Base-by-base conservation (phyloP, 768 basidiomycete genomes). In the Agaricus blazei region DNA sequence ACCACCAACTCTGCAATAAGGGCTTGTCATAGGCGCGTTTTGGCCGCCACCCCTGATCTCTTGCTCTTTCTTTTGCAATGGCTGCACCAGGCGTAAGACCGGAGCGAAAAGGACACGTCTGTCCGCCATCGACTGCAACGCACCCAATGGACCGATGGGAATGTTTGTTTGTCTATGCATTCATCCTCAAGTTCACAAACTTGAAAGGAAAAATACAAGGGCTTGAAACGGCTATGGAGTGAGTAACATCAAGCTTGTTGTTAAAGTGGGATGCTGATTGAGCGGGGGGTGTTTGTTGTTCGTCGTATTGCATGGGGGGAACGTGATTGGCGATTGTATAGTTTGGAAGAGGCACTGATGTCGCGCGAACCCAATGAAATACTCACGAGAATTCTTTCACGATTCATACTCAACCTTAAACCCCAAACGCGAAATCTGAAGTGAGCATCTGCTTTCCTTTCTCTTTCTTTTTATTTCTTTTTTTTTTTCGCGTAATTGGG, bases 371-470 rank as follows among this genome's bases (percentile, higher is more conserved):
- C 85, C 54, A 84, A 90, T 68, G 76, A 81, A 57, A 78, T 92
- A 63, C 75, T 93, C 60, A 85, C 83, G 43, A 79, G 82, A 65
- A 75, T 93, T 62, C 82, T 93, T 23, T 76, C 77, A 56, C 81
- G 84, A 57, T 93, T 93, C 68, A 79, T 93, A 62, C 75, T 85
- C 63, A 92, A 90, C 70, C 81, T 93, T 62, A 83, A 84, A 65
- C 90, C 91, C 19, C 87, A 87, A 70, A 87, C 90, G 84, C 88
- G 90, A 86, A 91, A 91, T 77, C 78, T 90, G 71, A 88, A 87
- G 90, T 89, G 72, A 72, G 83, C 68, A 70, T 19, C 19, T 19
- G 19, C 19, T 19, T 71, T 68, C 68, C 5, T 67, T 69, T 70
- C 57, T 52, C 27, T 52, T 58, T 60, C 26, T 56, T 51, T 51